Base-by-base conservation (phyloP, 345 rosid species). In the Schrenkiella parvula region DNA sequence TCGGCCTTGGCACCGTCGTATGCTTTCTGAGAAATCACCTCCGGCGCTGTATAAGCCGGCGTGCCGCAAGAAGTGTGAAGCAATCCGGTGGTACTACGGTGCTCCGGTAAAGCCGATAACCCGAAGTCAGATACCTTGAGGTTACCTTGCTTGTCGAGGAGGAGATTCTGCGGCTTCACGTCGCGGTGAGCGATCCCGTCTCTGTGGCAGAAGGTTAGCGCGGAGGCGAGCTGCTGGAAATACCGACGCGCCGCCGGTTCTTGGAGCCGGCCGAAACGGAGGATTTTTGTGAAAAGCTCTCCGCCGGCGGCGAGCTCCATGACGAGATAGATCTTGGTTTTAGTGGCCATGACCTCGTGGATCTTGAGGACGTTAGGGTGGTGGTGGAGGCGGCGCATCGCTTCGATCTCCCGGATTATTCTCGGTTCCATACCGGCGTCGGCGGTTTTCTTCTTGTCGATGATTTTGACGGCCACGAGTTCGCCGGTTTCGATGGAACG, bases 151-250 rank as follows among this genome's bases (percentile, higher is more conserved):
- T 26, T 71, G 70, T 93, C 98, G 11, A 93, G 75, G n/a, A 93
- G 84, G 0, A 89, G 82, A 58, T 90, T 93, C 26, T 93, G 97
- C 0, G 97, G 97, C 83, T 93, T 90, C 26, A 93, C 62, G 68
- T 93, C 98, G 0, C 97, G 97, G 81, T 93, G 98, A 13, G 89
- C 80, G 67, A 93, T 82, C 2, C 97, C 98, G 63, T 86, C 86
- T 4, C 88, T 80, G 78, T 88, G 98, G 66, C 98, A 90, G 85
- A 84, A 90, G 8, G 55, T 70, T 22, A 91, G 81, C n/a, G 97
- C 97, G 8, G 93, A 86, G 13, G 82, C 84, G 6, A 93, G 85
- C 74, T 93, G 95, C 60, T 87, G 93, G 70, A 93, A 85, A 60
- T 82, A 89, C 2, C 85, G 77, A 26, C 97, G 85, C 0, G 89